Base-by-base conservation (phyloP, 2,329 filamentous ascomycete genomes). In the Fusarium buxicola region DNA sequence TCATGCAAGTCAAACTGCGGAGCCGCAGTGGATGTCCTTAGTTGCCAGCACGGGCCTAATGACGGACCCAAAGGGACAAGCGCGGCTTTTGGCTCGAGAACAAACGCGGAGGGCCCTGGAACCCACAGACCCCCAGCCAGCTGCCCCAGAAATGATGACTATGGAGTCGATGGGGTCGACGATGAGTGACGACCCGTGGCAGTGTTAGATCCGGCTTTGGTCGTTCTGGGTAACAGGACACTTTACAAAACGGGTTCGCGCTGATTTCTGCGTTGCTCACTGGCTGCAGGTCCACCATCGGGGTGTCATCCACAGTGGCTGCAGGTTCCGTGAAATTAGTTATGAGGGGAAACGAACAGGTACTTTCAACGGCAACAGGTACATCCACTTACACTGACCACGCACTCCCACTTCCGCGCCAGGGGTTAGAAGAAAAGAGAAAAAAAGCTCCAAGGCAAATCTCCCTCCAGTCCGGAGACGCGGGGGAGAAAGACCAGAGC, bases 1-100 rank as follows among this genome's bases (percentile, higher is more conserved):
- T 71, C 69, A 71, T 71, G 69, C 66, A 71, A 71, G 66, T 69
- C 64, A 71, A 70, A 53, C 58, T 69, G 69, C 69, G 69, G 69
- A 71, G 69, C 69, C 69, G 69, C 69, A 71, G 67, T 71, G 69
- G 69, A 63, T 58, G 58, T 28, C 28, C 15, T 55, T 62, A 62
- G 63, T 59, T 58, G 50, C 50, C 32, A 47, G 38, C 61, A 57
- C 65, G 48, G 50, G 39, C 63, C 57, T 55, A 59, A 55, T 40
- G 57, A 57, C 31, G 53, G 53, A 58, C 49, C 47, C 60, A 52
- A 57, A 52, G 31, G 54, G 64, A 69, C 58, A 69, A 69, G 64
- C 56, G 63, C 58, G 45, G 60, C 41, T 51, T 60, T 53, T 55
- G 48, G 41, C 41, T 36, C 41, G 38, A 44, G 54, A 40, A 45